Evolutionary conservation across 805 yeast species (phyloP).

Genomic region (Sugiyamaella mastotermitis): DNA sequence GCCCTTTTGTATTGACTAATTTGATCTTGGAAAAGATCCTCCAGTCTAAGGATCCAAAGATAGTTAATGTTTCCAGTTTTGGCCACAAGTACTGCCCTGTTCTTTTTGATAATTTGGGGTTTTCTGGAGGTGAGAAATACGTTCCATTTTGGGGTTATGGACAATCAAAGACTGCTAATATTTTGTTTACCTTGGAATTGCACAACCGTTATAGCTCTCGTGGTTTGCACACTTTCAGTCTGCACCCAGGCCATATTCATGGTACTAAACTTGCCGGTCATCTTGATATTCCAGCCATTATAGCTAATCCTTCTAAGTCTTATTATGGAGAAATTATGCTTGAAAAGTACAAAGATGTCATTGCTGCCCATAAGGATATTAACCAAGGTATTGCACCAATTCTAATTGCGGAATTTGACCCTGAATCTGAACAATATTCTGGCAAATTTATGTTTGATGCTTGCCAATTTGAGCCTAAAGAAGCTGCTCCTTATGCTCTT

Average conservation of each 20-base stretch:
- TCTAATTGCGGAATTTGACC: conserved; percentile 6
- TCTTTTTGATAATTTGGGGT: conserved; percentile 9
- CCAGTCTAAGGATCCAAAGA: conserved; percentile 3
- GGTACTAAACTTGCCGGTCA: conserved; percentile 12
- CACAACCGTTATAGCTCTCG: background rate
- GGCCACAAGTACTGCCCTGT: conserved; percentile 11
- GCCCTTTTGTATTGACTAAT: conserved; percentile 68
- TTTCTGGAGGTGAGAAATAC: conserved; percentile 7
- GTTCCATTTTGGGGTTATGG: conserved; percentile 8
- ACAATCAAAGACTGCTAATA: conserved; percentile 15
- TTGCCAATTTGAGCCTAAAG: conserved; percentile 2
- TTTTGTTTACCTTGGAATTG: conserved; percentile 8
- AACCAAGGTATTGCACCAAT: conserved; percentile 5
- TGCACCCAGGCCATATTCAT: conserved; percentile 13
- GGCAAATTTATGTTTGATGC: conserved; percentile 6
- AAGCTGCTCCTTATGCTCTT: background rate
- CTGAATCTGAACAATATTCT: conserved; percentile 1
- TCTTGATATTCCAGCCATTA: conserved; percentile 1
- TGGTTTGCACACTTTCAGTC: conserved; percentile 8
- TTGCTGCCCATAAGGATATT: conserved; percentile 1
- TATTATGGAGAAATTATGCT: too few species aligned
- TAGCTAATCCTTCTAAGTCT: background rate
- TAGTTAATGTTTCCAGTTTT: conserved; percentile 7
- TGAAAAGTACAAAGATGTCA: too few species aligned
- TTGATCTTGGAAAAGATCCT: conserved; percentile 9